Evolutionary conservation across 352 stramenopile genomes (phyloP).

Genomic region (Globisporangium radiosum): DNA sequence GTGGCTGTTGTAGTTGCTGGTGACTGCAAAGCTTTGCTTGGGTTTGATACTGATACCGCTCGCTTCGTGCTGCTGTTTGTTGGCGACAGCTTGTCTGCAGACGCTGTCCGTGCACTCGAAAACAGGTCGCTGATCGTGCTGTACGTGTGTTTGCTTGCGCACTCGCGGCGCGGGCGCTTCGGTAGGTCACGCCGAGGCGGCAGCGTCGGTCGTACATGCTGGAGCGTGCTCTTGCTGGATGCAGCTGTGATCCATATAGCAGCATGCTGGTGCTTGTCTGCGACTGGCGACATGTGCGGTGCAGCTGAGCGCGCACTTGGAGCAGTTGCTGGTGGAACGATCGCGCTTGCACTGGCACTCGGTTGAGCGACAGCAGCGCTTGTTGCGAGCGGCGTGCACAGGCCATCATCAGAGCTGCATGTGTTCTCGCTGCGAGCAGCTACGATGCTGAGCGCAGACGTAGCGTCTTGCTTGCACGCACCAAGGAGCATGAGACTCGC

Average conservation of each 20-base stretch:
- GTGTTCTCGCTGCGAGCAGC: neutral
- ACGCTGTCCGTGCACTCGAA: neutral
- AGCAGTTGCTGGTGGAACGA: neutral
- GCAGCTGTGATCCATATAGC: neutral
- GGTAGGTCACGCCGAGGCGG: neutral
- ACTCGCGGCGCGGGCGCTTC: neutral
- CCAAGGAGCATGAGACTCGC: slow-evolving; percentile 12
- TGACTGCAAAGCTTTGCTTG: neutral
- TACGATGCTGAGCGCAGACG: slow-evolving; percentile 1
- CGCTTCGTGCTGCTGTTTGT: neutral
- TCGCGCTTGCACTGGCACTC: neutral
- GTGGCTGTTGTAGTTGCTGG: neutral
- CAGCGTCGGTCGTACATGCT: neutral
- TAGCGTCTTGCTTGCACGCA: neutral
- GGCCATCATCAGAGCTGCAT: neutral
- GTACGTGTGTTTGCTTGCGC: too few relatives aligned
- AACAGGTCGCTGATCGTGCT: slow-evolving; percentile 7
- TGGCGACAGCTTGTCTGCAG: neutral
- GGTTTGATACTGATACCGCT: neutral
- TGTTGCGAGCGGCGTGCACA: slow-evolving; percentile 1
- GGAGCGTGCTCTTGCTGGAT: neutral
- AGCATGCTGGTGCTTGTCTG: slow-evolving; percentile 5
- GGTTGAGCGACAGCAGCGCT: neutral
- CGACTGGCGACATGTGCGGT: slow-evolving; percentile 8
- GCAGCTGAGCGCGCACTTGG: neutral